Conservation (phyloP, 768 basidiomycete species). For the Agrocybe praecox region DNA sequence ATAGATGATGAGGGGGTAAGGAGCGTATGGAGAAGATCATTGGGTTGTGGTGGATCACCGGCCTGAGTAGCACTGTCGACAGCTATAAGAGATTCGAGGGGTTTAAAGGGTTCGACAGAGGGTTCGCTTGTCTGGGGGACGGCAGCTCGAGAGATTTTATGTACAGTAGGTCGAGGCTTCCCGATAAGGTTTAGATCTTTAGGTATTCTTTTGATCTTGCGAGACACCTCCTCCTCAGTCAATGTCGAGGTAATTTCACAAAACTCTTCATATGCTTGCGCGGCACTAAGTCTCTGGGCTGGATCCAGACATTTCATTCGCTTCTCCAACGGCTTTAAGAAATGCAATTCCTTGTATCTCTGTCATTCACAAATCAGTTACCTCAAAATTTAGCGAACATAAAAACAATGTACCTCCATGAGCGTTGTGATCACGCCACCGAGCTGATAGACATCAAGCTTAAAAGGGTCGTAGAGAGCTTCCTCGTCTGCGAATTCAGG, state of each 20-base stretch:
- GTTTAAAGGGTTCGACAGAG: too few species aligned
- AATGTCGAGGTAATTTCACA: not conserved
- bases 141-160: not conserved
- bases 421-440: conserved; percentile 16
- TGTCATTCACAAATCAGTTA: not conserved
- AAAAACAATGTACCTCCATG: conserved; percentile 1
- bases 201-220: not conserved
- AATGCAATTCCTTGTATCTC: conserved; percentile 9
- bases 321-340: not conserved
- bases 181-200: not conserved
- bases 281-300: conserved; percentile 1
- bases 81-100: too few species aligned
- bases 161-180: not conserved
- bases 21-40: too few species aligned
- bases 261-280: conserved; percentile 7
- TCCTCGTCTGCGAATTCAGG: conserved; percentile 21
- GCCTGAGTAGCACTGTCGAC: too few species aligned
- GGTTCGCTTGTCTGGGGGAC: too few species aligned
- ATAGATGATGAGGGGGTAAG: too few species aligned
- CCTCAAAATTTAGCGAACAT: not conserved
- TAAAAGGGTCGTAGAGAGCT: conserved; percentile 30
- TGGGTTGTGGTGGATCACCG: too few species aligned
- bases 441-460: conserved; percentile 29
- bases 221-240: conserved; percentile 2
- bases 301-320: conserved; percentile 8